Base-by-base conservation (phyloP, 495 filamentous ascomycete species). In the Aspergillus panamensis region DNA sequence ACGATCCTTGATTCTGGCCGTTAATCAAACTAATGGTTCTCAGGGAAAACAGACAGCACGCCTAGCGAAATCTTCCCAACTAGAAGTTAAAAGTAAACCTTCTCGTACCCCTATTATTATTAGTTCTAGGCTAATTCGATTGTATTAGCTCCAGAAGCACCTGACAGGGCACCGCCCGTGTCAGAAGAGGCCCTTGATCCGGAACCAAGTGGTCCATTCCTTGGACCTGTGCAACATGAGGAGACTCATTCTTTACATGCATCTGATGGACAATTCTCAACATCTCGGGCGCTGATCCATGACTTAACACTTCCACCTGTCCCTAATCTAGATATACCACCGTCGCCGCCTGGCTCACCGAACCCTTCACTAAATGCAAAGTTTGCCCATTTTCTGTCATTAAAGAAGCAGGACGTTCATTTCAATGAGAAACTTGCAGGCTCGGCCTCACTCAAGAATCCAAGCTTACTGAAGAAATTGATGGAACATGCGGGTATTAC, bases 371-470 rank as follows among this genome's bases (percentile, higher is more conserved):
- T 84, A 1, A 89, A 84, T 52, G 78, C 80, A 50, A 96, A 96
- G 62, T 89, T 96, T 62, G 78, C 83, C 51, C 87, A 87, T 64
- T 97, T 98, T 70, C 83, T 96, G 1, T 78, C 82, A 21, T 77
- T 97, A 44, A 98, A 97, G 72, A 85, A 84, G 51, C 84, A 90
- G 62, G 90, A 89, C 3, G 77, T 91, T 31, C 95, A 98, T 73
- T 97, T 98, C 78, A 97, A 98, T 69, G 78, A 86, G 57, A 88
- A 90, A 51, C 77, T 97, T 0, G 83, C 87, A 19, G 77, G 75
- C 40, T 89, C 87, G 3, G 74, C 83, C 1, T 85, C 88, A 0
- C 73, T 96, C 39, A 85, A 84, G 50, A 96, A 97, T 66, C 94
- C 94, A 20, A 87, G 82, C 31, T 73, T 96, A 16, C 74, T 89